Evolutionary conservation across 1,139 yeast genomes (phyloP), one percentile per base, ranked within the genome.

Genomic region (Yamadazyma songkhlaensis): DNA sequence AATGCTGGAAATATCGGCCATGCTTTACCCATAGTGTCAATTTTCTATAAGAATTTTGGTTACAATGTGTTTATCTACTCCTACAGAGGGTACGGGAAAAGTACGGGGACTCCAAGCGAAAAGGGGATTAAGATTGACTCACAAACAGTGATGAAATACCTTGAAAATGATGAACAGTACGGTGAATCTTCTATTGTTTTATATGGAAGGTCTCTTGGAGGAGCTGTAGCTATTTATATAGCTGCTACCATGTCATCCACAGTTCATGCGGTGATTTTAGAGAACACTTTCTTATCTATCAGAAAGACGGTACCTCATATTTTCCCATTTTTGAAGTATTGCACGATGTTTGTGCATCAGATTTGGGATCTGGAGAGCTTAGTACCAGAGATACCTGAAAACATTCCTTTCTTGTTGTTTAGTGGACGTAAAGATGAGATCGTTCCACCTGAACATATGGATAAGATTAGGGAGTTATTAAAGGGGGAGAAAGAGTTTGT

Each of bases 1-100:
- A 92, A 92, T 61, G 98, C 97, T 2, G 98, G 98, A 4, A 92
- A 94, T 58, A 92, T 92, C 40, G 98, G 98, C 26, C 92, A 88
- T 56, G 83, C 89, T 15, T 67, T 92, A 38, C 97, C 97, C 1
- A 76, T 89, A 6, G 95, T 86, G 1, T 73, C 82, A 37, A 63
- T 84, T 11, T 81, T 92, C 47, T 86, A 79, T 60, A 64, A 72
- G 39, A 67, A 73, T 33, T 72, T 85, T 58, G 77, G 79, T 10
- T 80, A 82, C 59, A 89, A 92, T 57, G 96, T 90, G 2, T 78
- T 90, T 37, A 79, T 87, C 6, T 85, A 87, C 50, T 86, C 95
- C 1, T 92, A 92, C 59, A 70, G 98, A 49, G 97, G 98, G 0
- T 92, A 92, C 60, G 98, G 98, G 1, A 66, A 73, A 36, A 84